Conservation (phyloP, 495 filamentous ascomycete genomes). For the Astrothelium macrocarpum region DNA sequence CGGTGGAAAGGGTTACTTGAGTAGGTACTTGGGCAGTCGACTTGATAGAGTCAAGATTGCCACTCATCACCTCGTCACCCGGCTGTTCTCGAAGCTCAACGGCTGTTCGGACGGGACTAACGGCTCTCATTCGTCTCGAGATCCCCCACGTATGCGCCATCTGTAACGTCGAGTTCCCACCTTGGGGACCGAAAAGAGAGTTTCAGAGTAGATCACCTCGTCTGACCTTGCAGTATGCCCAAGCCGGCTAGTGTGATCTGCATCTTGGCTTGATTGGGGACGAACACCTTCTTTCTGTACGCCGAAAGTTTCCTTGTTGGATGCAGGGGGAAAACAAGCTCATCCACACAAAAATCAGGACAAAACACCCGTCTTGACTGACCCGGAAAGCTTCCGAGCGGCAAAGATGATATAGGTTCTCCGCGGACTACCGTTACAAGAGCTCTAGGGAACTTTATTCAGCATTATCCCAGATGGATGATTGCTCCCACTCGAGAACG, state of each 20-base stretch:
- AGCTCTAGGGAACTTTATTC: background rate
- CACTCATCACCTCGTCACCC: background rate
- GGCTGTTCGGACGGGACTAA: background rate
- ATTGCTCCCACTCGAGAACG: background rate
- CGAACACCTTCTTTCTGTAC: background rate
- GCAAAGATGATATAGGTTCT: background rate
- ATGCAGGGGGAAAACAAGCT: background rate
- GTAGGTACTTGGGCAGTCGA: background rate
- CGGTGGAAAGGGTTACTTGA: background rate
- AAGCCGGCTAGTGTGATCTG: background rate
- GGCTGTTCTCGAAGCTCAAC: background rate
- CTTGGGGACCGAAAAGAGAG: background rate
- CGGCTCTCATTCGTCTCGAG: conserved; percentile 4
- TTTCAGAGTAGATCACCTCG: background rate
- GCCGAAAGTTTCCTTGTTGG: background rate
- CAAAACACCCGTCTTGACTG: background rate
- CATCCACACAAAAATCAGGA: background rate
- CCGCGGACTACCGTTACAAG: background rate
- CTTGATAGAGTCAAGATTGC: background rate
- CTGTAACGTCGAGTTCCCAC: conserved; percentile 5
- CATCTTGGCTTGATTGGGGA: background rate
- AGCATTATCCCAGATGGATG: background rate
- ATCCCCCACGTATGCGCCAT: background rate
- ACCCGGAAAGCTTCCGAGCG: background rate
- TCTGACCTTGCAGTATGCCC: background rate